Percentiles rank a stretch among this genome's conserved stretches.
Evolutionary conservation across 2,329 filamentous ascomycete genomes (phyloP).

Genomic region (Aspergillus pseudoterreus): DNA sequence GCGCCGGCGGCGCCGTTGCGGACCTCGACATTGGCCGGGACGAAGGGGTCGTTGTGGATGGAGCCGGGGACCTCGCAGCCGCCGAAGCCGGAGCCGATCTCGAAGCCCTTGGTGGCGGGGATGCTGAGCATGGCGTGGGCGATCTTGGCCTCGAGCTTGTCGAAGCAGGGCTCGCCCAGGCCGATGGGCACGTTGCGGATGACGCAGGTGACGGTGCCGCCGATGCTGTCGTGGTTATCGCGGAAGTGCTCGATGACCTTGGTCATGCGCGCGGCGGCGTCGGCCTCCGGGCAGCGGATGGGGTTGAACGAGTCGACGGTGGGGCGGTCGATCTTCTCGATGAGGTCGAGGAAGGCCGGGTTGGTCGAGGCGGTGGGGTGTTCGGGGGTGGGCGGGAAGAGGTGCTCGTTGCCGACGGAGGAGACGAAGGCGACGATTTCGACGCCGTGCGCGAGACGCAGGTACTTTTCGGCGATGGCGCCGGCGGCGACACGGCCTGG

Average conservation of each 20-base stretch:
- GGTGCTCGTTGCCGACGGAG: constrained; percentile 74
- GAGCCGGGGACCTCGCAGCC: constrained; percentile 83
- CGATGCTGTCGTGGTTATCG: constrained; percentile 81
- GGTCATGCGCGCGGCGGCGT: constrained; percentile 68
- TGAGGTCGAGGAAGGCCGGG: constrained; percentile 71
- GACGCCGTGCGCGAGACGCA: constrained; percentile 72
- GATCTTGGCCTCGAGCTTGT: constrained; percentile 89
- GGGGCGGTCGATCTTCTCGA: constrained; percentile 67
- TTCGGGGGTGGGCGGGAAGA: constrained; percentile 67
- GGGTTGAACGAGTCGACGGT: constrained; percentile 81
- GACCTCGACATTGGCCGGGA: constrained; percentile 46
- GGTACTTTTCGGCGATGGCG: constrained; percentile 90
- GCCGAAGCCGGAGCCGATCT: constrained; percentile 88
- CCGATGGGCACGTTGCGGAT: constrained; percentile 81
- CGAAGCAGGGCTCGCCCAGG: constrained; percentile 89
- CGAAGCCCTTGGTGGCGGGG: constrained; percentile 92
- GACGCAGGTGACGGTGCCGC: constrained; percentile 91
- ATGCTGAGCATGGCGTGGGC: constrained; percentile 94
- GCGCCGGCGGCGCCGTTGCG: constrained; percentile 11
- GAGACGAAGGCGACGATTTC: constrained; percentile 90
- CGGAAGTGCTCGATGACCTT: constrained; percentile 72
- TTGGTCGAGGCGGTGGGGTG: constrained; percentile 69
- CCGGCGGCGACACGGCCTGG: constrained; percentile 79
- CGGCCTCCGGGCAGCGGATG: constrained; percentile 75
- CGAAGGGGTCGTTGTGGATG: constrained; percentile 87